phyloP scores from a whole-genome alignment of 306 rosid species.

The Hippophae rhamnoides region DNA sequence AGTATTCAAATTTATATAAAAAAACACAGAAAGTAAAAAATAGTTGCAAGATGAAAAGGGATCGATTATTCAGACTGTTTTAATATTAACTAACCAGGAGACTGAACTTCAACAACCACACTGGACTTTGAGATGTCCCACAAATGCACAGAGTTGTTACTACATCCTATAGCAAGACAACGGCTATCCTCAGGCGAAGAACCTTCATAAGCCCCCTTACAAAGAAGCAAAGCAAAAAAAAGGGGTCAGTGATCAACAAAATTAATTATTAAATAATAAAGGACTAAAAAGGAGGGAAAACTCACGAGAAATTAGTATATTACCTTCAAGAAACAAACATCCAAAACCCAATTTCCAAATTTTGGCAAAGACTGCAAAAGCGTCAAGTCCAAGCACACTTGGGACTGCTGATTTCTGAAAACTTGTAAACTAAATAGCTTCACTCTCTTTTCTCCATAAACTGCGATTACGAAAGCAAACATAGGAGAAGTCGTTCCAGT shows the following conservation, averaged over 20 bases:
- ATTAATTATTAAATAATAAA: neutral
- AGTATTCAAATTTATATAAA: neutral
- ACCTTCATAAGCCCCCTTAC: constrained; percentile 31
- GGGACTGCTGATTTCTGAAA: constrained; percentile 20
- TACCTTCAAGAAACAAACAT: constrained; percentile 77
- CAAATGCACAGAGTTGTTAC: constrained; percentile 70
- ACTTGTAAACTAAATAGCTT: constrained; percentile 41
- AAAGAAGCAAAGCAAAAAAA: constrained; percentile 9
- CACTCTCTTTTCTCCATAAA: constrained; percentile 72
- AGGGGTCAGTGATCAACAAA: neutral
- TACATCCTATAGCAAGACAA: constrained; percentile 65
- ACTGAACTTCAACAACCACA: constrained; percentile 49
- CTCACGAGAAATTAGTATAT: neutral
- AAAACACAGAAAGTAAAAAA: constrained; percentile 1
- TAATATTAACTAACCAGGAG: constrained; percentile 58
- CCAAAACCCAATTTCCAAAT: constrained; percentile 73
- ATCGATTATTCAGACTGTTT: neutral
- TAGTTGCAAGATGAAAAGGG: neutral
- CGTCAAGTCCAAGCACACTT: constrained; percentile 19
- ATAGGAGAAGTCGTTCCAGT: constrained; percentile 5
- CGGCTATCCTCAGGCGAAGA: constrained; percentile 28
- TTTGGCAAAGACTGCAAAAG: constrained; percentile 50
- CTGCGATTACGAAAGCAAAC: constrained; percentile 28
- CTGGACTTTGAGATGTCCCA: constrained; percentile 60
- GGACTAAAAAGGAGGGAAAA: neutral